These are phyloP conservation scores for Gossypium sturtianum DNA, from an alignment of 345 rosid genomes.

Conservation along the genomic window DNA sequence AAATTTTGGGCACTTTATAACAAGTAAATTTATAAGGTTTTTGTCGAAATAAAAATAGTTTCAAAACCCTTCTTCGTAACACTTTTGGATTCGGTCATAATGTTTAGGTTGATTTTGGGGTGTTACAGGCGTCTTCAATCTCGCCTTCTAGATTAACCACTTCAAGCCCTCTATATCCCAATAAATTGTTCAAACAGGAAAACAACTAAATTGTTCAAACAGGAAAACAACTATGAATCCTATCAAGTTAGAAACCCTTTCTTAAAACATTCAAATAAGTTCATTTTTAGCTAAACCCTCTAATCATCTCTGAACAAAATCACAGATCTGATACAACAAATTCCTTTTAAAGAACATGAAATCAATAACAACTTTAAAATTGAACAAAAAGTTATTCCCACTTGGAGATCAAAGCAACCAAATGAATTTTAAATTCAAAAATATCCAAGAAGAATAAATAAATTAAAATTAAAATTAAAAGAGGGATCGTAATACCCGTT, in stretches of 20 bases:
- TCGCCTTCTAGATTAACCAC: constrained; percentile 95
- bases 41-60: too few species aligned
- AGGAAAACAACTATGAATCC: neutral
- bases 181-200: constrained; percentile 34
- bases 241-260: constrained; percentile 5
- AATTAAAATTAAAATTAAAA: neutral
- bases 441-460: neutral
- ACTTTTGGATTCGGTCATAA: too few species aligned
- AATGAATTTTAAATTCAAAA: neutral
- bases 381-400: neutral
- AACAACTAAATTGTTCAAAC: constrained; percentile 24
- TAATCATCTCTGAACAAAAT: neutral
- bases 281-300: neutral
- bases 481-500: constrained; percentile 57
- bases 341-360: neutral
- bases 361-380: neutral
- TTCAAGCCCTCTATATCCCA: constrained; percentile 88
- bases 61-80: too few species aligned
- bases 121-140: constrained; percentile 48
- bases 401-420: neutral
- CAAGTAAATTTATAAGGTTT: too few species aligned
- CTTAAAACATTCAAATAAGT: neutral
- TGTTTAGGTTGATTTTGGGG: accelerated
- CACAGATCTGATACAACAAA: neutral
- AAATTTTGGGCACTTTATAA: too few species aligned